Evolutionary conservation across 495 filamentous ascomycete genomes (phyloP), one percentile per base, ranked within the genome.

Genomic region (Aspergillus kassunensis): DNA sequence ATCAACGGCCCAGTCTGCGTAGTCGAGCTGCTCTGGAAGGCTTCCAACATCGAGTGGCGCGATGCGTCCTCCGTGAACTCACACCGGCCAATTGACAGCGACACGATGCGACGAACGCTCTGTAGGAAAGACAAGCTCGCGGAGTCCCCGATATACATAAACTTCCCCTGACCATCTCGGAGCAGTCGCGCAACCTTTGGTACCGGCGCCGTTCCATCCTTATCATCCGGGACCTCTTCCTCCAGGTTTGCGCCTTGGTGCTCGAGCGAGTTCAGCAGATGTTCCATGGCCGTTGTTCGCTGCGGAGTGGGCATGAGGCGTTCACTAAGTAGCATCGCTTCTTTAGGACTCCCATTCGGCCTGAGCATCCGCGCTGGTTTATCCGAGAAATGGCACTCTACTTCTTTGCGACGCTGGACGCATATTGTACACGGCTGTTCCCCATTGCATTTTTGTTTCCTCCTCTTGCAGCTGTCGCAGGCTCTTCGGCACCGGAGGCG

Each of bases 361-460:
- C 65, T 67, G 41, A 74, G 67, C 8, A 70, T 51, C 19, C 70
- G 64, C 7, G 70, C 70, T 12, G 70, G 70, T 34, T 68, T 70
- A 43, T 74, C 70, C 13, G 70, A 74, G 51, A 74, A 74, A 50
- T 72, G 67, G 41, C 70, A 74, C 58, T 74, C 70, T 3, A 66
- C 60, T 35, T 72, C 73, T 55, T 85, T 72, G 54, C 69, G 72
- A 53, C 82, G 74, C 61, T 80, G 80, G 19, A 74, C 56, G 71
- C 83, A 89, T 21, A 84, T 87, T 43, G 80, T 81, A 60, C 86
- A 90, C 21, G 84, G 85, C 48, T 79, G 79, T 49, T 81, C 65
- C 44, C 86, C 86, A 67, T 90, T 86, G 68, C 86, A 89, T 79
- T 89, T 89, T 69, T 89, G 86, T 68, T 89, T 89, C 58, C 87